Base-by-base conservation (phyloP, 257 asterid species). In the Solanum arcanum region DNA sequence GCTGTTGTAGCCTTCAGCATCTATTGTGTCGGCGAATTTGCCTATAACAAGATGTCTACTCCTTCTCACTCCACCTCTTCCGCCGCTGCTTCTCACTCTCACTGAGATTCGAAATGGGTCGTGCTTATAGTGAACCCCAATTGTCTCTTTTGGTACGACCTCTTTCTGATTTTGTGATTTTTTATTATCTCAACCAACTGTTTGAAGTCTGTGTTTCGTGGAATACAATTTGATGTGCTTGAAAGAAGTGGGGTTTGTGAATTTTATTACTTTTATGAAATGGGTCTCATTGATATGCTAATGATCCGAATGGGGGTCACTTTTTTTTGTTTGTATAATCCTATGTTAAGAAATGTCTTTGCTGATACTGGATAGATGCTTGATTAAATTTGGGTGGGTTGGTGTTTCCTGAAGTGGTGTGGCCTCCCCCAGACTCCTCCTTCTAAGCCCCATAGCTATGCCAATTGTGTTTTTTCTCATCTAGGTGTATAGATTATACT, bases 1-100 rank as follows among this genome's bases (percentile, higher is more conserved):
- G 98, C 94, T 7, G 87, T 94, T 11, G 97, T 90, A 33, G 99
- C 98, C 83, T 97, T 97, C 90, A 93, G 95, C 20, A 78, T 95
- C 88, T 97, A 97, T 91, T 92, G 94, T 78, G 89, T 88, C 33
- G 92, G 91, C 9, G 90, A 91, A 73, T 29, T 37, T 83, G 92
- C 89, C 18, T 90, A 88, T 87, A 87, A 74, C 86, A 90, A 89
- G 87, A 89, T 90, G 94, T 94, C 92, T 90, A 93, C 96, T 29
- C 93, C 97, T 49, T 87, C 96, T 78, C 93, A 96, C 64, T 88
- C 98, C 74, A 94, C 93, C 83, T 83, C 92, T 27, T 93, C 92
- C 86, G 52, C 92, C 10, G 47, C 95, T 37, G 89, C 87, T 52
- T 89, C 97, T 91, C 97, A 94, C 90, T 91, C 94, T 89, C 90